These are phyloP conservation scores for Castanea sativa DNA, from an alignment of 306 rosid species.

Conservation along the genomic window DNA sequence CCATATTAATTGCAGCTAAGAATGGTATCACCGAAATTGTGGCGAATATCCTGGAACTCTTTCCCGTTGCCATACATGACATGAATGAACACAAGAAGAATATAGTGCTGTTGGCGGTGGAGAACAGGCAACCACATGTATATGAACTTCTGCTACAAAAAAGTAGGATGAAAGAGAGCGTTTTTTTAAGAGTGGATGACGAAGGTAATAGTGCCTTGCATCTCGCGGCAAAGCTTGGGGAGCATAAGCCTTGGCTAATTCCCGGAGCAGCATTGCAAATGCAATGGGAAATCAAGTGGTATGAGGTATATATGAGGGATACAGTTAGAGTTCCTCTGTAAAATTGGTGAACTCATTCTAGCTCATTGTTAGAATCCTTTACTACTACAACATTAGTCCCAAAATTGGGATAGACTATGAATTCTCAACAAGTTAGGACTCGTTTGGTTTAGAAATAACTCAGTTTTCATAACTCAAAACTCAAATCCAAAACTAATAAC, in stretches of 20 bases:
- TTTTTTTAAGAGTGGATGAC: slow-evolving; percentile 40
- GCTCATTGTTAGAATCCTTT: no score
- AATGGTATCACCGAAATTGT: slow-evolving; percentile 60
- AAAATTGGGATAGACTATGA: no score
- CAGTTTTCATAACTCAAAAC: no score
- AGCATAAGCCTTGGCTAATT: slow-evolving; percentile 49
- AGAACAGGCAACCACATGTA: slow-evolving; percentile 59
- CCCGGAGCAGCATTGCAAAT: slow-evolving; percentile 63
- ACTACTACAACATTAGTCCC: no score
- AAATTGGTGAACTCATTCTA: no score
- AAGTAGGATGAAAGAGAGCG: slow-evolving; percentile 19
- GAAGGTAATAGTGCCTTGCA: slow-evolving; percentile 61
- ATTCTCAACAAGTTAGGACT: no score
- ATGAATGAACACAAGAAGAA: slow-evolving; percentile 43
- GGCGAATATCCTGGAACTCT: slow-evolving; percentile 31
- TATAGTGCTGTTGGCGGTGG: slow-evolving; percentile 52
- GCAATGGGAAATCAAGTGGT: slow-evolving; percentile 76
- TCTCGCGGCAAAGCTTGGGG: slow-evolving; percentile 49
- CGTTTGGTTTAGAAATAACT: no score
- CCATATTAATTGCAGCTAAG: slow-evolving; percentile 57
- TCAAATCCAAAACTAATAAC: no score
- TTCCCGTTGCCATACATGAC: slow-evolving; percentile 57
- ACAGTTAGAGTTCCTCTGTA: no score
- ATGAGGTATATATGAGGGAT: slow-evolving; percentile 26
- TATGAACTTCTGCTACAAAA: slow-evolving; percentile 25